phyloP scores from a whole-genome alignment of 1,139 yeast genomes.

The Candida pseudoviswanathii region DNA sequence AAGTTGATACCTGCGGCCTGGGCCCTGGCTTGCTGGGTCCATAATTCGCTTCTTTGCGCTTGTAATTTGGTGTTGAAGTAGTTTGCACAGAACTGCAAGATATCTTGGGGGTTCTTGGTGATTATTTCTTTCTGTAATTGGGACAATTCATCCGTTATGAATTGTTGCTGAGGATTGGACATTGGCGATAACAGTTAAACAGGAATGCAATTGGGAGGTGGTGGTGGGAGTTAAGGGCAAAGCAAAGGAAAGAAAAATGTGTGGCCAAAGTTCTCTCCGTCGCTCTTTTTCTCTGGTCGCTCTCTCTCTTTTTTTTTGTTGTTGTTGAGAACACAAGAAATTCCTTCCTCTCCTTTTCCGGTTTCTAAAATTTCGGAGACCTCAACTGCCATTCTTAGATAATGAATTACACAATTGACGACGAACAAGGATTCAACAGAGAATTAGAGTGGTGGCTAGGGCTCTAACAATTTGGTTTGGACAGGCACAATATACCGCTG shows the following conservation, averaged over 20 bases:
- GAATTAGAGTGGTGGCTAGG: no score
- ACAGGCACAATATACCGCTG: no score
- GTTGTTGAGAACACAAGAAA: not conserved
- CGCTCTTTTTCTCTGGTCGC: not conserved
- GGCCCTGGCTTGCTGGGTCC: constrained; percentile 56
- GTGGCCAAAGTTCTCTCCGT: constrained; percentile 4
- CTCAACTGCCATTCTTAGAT: no score
- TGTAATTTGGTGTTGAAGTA: constrained; percentile 66
- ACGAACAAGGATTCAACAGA: no score
- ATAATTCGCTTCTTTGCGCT: constrained; percentile 57
- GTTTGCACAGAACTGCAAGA: constrained; percentile 74
- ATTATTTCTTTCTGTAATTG: constrained; percentile 64
- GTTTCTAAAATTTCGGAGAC: no score
- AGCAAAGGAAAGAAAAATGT: constrained; percentile 1
- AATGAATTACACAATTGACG: no score
- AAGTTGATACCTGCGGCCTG: constrained; percentile 54
- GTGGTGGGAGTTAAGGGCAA: not conserved
- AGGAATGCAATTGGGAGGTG: not conserved
- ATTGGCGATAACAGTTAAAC: not conserved
- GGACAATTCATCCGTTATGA: constrained; percentile 52
- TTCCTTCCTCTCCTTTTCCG: not conserved
- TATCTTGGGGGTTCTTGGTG: constrained; percentile 64
- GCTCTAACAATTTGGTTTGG: no score
- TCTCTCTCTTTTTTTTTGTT: not conserved
- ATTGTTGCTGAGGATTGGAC: constrained; percentile 14